phyloP scores from a whole-genome alignment of 2,329 filamentous ascomycete species.

The Didymosphaeria variabile region DNA sequence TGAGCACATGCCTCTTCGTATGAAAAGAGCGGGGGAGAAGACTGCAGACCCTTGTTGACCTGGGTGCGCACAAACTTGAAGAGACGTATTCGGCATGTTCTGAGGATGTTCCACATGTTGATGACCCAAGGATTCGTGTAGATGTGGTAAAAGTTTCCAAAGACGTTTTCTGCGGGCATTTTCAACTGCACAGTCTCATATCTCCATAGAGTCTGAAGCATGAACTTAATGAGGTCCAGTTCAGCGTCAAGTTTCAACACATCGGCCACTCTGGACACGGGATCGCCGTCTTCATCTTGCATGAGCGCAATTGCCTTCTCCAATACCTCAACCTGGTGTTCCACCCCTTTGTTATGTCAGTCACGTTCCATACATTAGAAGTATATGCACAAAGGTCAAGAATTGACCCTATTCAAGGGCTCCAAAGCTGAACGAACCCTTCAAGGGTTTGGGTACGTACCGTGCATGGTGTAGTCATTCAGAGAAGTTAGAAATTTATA shows the following conservation, averaged over 20 bases:
- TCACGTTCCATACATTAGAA: not conserved
- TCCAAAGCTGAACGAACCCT: not conserved
- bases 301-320: slow-evolving; percentile 32
- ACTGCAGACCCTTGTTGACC: slow-evolving; percentile 26
- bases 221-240: slow-evolving; percentile 31
- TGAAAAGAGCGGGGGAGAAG: slow-evolving; percentile 25
- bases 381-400: not conserved
- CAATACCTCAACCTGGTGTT: slow-evolving; percentile 28
- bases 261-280: slow-evolving; percentile 23
- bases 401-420: not conserved
- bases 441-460: slow-evolving; percentile 7
- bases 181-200: slow-evolving; percentile 31
- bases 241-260: slow-evolving; percentile 31
- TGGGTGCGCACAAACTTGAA: slow-evolving; percentile 32
- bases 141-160: slow-evolving; percentile 37
- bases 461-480: slow-evolving; percentile 32
- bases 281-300: slow-evolving; percentile 27
- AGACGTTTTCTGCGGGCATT: slow-evolving; percentile 25
- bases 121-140: slow-evolving; percentile 43
- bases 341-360: slow-evolving; percentile 6
- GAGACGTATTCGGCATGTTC: slow-evolving; percentile 33
- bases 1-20: slow-evolving; percentile 18
- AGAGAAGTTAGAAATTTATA: slow-evolving; percentile 28
- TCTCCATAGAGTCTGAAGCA: slow-evolving; percentile 36
- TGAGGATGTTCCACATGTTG: slow-evolving; percentile 44